Base-by-base conservation (phyloP, 176 grass and related monocot genomes). In the Paspalum notatum region DNA sequence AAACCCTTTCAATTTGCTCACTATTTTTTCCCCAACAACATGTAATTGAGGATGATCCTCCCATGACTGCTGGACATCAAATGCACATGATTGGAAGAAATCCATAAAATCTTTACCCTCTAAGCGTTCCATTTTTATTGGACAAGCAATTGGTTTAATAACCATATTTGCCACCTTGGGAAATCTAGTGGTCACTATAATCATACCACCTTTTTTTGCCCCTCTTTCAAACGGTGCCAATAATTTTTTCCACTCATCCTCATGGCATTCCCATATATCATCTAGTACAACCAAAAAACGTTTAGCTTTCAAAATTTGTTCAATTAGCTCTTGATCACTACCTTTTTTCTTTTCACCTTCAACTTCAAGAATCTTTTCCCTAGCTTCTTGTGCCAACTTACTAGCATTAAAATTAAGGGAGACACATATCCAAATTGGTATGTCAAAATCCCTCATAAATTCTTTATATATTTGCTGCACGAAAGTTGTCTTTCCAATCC, bases 401-500 rank as follows among this genome's bases (percentile, higher is more conserved):
- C 13, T 9, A 2, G 68, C 68, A 75, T 6, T 71, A 37, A 92
- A 84, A 70, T 79, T 22, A 0, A 65, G 55, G 5, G 86, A 86
- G 1, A 92, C 86, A 37, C 72, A 86, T 20, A 80, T 18, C 90
- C 86, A 89, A 18, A 72, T 25, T 4, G 0, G 0, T n/a, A 71
- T 57, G 0, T 86, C 4, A 1, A 92, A 92, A n/a, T 39, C 37
- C 0, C 1, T 27, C 21, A 46, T 5, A 0, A 85, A 0, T 14
- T 88, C 73, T 13, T 12, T 9, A 13, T 76, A 89, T 13, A 89
- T 7, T 1, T 79, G 8, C 25, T 86, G 74, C 57, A n/a, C 51
- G 4, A 92, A 62, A 46, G 90, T 80, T 57, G 83, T 92, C 65
- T 92, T 92, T 1, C 90, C 86, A 46, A 92, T 64, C 0, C 90